Percentiles rank a stretch among this genome's conserved stretches.
These are phyloP conservation scores for Salix purpurea DNA, from an alignment of 345 rosid species.

Conservation along the genomic window DNA sequence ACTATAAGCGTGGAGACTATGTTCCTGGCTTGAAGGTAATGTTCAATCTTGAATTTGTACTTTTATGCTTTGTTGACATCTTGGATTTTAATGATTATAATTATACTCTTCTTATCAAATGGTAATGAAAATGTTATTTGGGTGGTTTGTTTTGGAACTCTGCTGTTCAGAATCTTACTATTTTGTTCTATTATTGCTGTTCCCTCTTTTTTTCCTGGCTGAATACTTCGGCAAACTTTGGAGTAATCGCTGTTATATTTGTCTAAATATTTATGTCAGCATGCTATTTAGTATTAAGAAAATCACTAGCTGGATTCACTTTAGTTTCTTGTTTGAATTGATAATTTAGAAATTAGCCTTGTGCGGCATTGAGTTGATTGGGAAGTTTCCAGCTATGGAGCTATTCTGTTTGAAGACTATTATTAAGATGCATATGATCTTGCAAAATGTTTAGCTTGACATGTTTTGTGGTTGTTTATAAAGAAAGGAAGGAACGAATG, in stretches of 20 bases:
- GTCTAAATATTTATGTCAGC: neutral
- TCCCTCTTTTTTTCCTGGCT: neutral
- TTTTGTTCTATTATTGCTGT: too few species aligned
- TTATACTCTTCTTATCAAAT: neutral
- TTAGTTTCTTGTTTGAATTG: neutral
- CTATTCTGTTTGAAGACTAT: neutral
- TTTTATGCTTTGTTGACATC: neutral
- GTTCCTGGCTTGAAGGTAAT: slow-evolving; percentile 95
- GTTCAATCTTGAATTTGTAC: neutral
- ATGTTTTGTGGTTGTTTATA: neutral
- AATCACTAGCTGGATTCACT: neutral
- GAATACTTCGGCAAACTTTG: too few species aligned
- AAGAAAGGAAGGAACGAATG: neutral
- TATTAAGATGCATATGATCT: neutral
- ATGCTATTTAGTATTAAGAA: neutral
- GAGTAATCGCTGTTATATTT: neutral
- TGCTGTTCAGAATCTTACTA: neutral
- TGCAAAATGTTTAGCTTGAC: neutral
- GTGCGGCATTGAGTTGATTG: neutral
- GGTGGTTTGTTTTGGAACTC: neutral
- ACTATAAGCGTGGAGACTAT: slow-evolving; percentile 97
- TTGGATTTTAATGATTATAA: neutral
- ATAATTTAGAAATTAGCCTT: neutral
- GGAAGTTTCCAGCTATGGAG: neutral
- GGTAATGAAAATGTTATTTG: neutral